Evolutionary conservation across 2,329 filamentous ascomycete species (phyloP).

Genomic region (Beauveria caledonica): DNA sequence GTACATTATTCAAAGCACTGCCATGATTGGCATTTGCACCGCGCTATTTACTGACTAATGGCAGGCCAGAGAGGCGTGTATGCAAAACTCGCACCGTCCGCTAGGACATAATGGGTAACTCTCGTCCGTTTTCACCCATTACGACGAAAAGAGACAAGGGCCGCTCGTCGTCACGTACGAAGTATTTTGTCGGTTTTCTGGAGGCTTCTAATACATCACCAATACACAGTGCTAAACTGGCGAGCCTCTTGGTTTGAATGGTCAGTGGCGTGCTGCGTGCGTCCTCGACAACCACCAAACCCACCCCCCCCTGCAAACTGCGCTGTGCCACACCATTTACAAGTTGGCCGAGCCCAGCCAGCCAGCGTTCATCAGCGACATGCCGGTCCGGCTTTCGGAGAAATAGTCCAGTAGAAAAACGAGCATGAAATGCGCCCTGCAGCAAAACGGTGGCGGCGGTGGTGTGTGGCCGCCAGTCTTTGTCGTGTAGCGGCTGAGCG

Average conservation of each 20-base stretch:
- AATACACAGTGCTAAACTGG: no score
- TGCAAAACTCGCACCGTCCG: neutral
- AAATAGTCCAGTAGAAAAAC: neutral
- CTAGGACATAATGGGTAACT: slow-evolving; percentile 6
- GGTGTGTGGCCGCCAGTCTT: no score
- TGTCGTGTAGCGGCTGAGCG: neutral
- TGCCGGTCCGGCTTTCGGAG: slow-evolving; percentile 6
- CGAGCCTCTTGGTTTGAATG: neutral
- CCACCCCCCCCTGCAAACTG: neutral
- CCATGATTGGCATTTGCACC: neutral
- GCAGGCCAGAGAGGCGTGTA: neutral
- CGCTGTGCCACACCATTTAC: neutral
- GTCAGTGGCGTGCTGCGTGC: neutral
- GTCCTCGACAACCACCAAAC: neutral
- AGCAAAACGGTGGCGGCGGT: slow-evolving; percentile 5
- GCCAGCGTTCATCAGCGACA: slow-evolving; percentile 2
- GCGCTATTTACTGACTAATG: slow-evolving; percentile 6
- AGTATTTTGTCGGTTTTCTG: neutral
- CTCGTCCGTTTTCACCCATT: slow-evolving; percentile 3
- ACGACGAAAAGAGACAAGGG: neutral
- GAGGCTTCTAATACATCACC: no score
- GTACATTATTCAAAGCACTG: neutral
- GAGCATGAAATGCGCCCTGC: neutral
- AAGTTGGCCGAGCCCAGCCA: slow-evolving; percentile 8
- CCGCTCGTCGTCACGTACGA: neutral